These are phyloP conservation scores for Tricholoma hemisulphureum DNA, from an alignment of 768 basidiomycete genomes.

Conservation along the genomic window DNA sequence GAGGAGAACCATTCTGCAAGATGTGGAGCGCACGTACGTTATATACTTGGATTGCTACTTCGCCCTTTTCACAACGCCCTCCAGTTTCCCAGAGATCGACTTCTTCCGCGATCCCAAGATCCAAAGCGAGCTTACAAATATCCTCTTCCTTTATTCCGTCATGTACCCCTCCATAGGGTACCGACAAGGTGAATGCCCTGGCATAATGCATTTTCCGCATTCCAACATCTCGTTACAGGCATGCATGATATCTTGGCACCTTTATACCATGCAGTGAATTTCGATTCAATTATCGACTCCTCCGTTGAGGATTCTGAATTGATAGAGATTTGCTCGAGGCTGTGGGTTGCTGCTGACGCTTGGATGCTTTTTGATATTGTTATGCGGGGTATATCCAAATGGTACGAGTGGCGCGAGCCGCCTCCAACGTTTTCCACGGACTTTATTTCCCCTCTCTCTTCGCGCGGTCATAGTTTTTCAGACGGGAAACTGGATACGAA, in stretches of 20 bases:
- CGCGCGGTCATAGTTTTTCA: slow-evolving; percentile 44
- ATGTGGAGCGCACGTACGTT: slow-evolving; percentile 92
- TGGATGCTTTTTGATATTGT: slow-evolving; percentile 79
- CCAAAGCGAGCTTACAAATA: slow-evolving; percentile 78
- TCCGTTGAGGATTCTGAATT: slow-evolving; percentile 36
- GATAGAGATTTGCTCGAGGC: slow-evolving; percentile 59
- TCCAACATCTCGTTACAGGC: slow-evolving; percentile 40
- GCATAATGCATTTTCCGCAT: background rate
- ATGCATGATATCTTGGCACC: slow-evolving; percentile 98
- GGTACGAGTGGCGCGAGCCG: slow-evolving; percentile 72
- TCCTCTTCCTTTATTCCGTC: slow-evolving; percentile 81
- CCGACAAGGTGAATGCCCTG: slow-evolving; percentile 58
- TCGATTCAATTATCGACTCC: slow-evolving; percentile 61
- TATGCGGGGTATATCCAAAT: slow-evolving; percentile 77
- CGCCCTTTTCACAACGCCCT: slow-evolving; percentile 5
- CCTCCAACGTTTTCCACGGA: slow-evolving; percentile 7
- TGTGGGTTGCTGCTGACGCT: slow-evolving; percentile 82
- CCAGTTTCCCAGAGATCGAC: slow-evolving; percentile 90
- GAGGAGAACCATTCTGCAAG: slow-evolving; percentile 85
- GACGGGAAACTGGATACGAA: slow-evolving; percentile 50
- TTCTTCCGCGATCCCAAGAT: slow-evolving; percentile 82
- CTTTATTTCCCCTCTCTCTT: slow-evolving; percentile 36
- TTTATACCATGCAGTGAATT: slow-evolving; percentile 78
- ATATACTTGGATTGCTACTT: slow-evolving; percentile 1
- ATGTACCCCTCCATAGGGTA: slow-evolving; percentile 85